Evolutionary conservation across 768 basidiomycete species (phyloP), one percentile per base, ranked within the genome.

Genomic region (Cystofilobasidium bisporidii): DNA sequence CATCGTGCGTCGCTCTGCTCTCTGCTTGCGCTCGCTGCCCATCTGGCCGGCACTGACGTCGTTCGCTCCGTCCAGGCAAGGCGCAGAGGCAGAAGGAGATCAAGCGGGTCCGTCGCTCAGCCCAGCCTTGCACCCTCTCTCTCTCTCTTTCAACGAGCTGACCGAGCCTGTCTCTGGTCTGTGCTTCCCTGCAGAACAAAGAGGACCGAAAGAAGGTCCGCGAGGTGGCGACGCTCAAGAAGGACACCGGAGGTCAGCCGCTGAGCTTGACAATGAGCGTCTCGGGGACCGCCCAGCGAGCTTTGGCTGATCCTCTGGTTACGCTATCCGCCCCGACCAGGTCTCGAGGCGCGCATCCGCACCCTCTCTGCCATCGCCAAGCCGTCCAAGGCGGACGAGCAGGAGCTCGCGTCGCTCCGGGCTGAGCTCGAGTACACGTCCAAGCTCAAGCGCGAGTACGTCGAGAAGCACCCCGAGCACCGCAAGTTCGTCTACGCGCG

Each of bases 171-270:
- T 20, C 36, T n/a, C n/a, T n/a, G n/a, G 33, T 71, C 53, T 28
- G 33, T 22, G 15, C 43, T 18, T 33, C 18, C 24, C 4, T 48
- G 83, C 86, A 93, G 91, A 94, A 97, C 82, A 97, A 96, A 81
- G 78, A 86, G 75, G 86, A 83, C 65, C 82, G 93, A 65, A 78
- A 83, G 60, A 91, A 93, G 78, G 78, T 85, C 20, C 83, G 89
- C 71, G 92, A 98, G 75, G 86, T 92, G 75, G 82, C 88, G n/a
- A 81, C 90, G 36, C 87, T 96, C 48, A 98, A 97, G 81, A 91
- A 91, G 78, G 92, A 97, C 74, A 96, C 92, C 3, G 79, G 81
- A 76, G 89, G 92, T 86, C n/a, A 10, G 36, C 47, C 59, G 24
- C 38, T 53, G 41, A n/a, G n/a, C n/a, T n/a, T n/a, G n/a, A n/a